Conservation (phyloP, 495 filamentous ascomycete species). For the Chaetomium cochliodes region DNA sequence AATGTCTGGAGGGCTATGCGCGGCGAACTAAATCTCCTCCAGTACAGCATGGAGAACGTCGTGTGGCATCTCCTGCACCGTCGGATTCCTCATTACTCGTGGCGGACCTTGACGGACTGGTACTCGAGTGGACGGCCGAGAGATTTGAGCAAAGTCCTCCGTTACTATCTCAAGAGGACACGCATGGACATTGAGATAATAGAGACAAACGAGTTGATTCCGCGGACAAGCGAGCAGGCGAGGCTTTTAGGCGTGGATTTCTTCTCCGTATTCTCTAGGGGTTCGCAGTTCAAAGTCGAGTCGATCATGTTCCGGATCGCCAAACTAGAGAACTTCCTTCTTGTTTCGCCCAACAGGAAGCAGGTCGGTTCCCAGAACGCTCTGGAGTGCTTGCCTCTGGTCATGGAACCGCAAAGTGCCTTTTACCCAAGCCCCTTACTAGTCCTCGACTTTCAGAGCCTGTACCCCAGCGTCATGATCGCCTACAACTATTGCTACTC, state of each 20-base stretch:
- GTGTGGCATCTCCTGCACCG: conserved; percentile 87
- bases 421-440: conserved; percentile 90
- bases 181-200: conserved; percentile 87
- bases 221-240: conserved; percentile 91
- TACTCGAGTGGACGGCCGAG: conserved; percentile 64
- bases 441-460: conserved; percentile 92
- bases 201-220: conserved; percentile 83
- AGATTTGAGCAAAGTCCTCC: conserved; percentile 70
- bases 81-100: conserved; percentile 87
- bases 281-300: conserved; percentile 97
- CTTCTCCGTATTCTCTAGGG: conserved; percentile 88
- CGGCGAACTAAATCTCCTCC: conserved; percentile 80
- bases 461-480: conserved; percentile 98
- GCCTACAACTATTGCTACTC: conserved; percentile 99
- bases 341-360: conserved; percentile 84
- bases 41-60: conserved; percentile 97
- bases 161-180: conserved; percentile 75
- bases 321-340: conserved; percentile 90
- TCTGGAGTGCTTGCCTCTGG: conserved; percentile 88
- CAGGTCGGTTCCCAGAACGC: conserved; percentile 95
- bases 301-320: conserved; percentile 98
- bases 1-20: conserved; percentile 98
- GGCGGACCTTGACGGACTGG: conserved; percentile 76
- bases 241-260: conserved; percentile 93
- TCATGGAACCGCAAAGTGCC: conserved; percentile 95